Base-by-base conservation (phyloP, 176 grass and related monocot genomes). In the Cenchrus fungigraminus region DNA sequence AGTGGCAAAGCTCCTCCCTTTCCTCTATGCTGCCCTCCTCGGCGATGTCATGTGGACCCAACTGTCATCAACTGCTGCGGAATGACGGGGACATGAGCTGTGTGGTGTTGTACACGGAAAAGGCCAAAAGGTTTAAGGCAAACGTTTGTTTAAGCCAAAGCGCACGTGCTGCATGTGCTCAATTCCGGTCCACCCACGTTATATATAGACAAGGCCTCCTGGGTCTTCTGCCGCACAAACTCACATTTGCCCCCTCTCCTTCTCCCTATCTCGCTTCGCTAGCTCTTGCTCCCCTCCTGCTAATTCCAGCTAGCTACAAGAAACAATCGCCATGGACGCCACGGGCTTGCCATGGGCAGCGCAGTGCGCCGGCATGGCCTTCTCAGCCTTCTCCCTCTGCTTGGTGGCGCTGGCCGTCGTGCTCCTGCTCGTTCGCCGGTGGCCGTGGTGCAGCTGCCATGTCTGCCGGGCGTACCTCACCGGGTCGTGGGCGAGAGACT, bases 371-470 rank as follows among this genome's bases (percentile, higher is more conserved):
- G 82, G 46, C 6, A 8, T 51, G 20, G 85, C 65, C n/a, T 85
- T 95, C 81, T 73, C 79, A 13, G 50, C 20, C 76, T 34, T 68
- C 67, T 76, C 87, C 17, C 31, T 87, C 46, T 87, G 72, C 75
- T 31, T 91, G 53, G 57, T 76, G 6, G 45, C 74, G 6, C 80
- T 94, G 32, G 73, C 66, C 73, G 34, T 50, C 1, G 40, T 90
- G 31, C 63, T 94, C 11, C 77, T 85, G 34, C 47, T 94, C 6
- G 17, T 83, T 34, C 78, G 90, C 56, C 54, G 65, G 20, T 89
- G 90, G 79, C 80, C 83, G 0, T 92, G 90, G 88, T 97, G 94
- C 77, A 70, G 71, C 72, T 97, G 94, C 92, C 68, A 80, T 37
- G 77, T 94, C 8, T 97, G 92, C 76, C 88, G 64, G 0, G 87